Evolutionary conservation across 257 asterid genomes (phyloP), one percentile per base, ranked within the genome.

Genomic region (Solanum sitiens): DNA sequence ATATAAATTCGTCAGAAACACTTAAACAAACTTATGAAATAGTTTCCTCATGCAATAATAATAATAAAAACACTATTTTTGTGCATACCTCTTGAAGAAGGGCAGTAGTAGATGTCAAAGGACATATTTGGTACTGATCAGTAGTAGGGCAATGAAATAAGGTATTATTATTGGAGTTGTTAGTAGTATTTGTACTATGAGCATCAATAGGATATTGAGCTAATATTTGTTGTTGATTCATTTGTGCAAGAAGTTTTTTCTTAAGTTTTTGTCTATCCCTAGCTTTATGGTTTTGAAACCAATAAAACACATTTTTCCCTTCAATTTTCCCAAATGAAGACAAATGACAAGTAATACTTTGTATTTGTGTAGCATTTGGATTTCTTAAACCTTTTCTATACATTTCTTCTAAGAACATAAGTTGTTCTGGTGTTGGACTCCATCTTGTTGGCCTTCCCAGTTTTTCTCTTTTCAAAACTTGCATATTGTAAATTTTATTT

Each of bases 341-440:
- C 16, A 96, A 93, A 86, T 92, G 94, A 9, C 94, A 90, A 2
- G 97, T 94, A 16, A 95, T 95, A 23, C 92, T 94, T 84, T 94
- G 95, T 90, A 96, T 96, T 91, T 96, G 98, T 68, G 94, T 96
- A 6, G 99, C 95, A 16, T 98, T 90, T 18, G 99, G 98, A 5
- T 96, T 94, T 37, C 95, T 91, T 23, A 91, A 89, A 35, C 98
- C 98, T 9, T 94, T 89, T 40, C 91, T 79, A 82, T 95, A 95
- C 98, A 94, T 91, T 86, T 96, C 99, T 45, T 93, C 95, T 7
- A 96, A 94, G 8, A 95, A 93, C 88, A 92, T 93, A 59, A 96
- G 71, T 74, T 96, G 99, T 87, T 95, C 99, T 27, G 96, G 91
- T 4, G 98, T 94, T 75, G 99, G 99, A 89, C 93, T 96, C 99